Evolutionary conservation across 371 early-diverging fungal species (phyloP), one percentile per base, ranked within the genome.

Genomic region (Mortierella sp.): DNA sequence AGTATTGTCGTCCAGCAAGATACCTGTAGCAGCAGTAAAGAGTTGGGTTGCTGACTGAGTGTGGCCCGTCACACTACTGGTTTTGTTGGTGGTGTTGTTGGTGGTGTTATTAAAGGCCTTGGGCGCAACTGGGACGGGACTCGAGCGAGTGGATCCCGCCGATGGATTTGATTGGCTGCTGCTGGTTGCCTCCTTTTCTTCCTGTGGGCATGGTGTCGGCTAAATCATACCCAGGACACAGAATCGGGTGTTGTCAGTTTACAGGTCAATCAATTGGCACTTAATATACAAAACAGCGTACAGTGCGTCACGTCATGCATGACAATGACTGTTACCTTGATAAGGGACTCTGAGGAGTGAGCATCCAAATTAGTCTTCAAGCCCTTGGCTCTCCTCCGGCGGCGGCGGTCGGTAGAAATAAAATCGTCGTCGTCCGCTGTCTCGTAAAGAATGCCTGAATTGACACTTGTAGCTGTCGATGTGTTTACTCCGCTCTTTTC

Each of bases 351-450:
- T n/a, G 81, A 70, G 28, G 76, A 81, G 24, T 73, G 70, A 24
- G 76, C 26, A 6, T 72, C 77, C 9, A 71, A 31, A 11, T 44
- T 77, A 11, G 28, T 52, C 65, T 71, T 81, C 16, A 34, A 19
- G 8, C 79, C 77, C 54, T 76, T 81, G 19, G 76, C 75, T 34
- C 72, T 85, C 58, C 82, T 73, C 54, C 85, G 82, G 24, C 85
- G 85, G 52, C 82, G 70, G 24, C 81, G 60, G 52, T 81, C 79
- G 16, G 85, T 79, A 0, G 85, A 81, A 21, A 85, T 85, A 50
- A 85, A 85, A 21, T 81, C 79, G 14, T 79, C 82, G 50, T 81
- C 82, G 16, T 85, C 85, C 8, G 77, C 77, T 8, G 78, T 78
- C 55, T 80, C 76, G n/a, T 77, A 78, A 16, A 80, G 44, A 14